Base-by-base conservation (phyloP, 2,329 filamentous ascomycete species). In the Ciborinia camelliae region DNA sequence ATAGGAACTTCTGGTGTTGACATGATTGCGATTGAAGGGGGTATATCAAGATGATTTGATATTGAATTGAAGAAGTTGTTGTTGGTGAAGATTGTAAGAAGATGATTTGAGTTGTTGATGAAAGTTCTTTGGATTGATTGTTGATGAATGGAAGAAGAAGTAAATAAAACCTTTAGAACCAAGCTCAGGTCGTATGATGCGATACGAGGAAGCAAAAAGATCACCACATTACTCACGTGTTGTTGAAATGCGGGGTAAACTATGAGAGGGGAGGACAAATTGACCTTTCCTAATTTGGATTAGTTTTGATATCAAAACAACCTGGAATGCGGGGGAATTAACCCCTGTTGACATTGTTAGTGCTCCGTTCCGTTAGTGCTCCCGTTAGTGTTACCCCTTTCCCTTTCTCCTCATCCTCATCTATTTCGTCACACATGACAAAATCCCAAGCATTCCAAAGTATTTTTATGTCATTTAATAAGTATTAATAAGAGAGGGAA, bases 1-100 rank as follows among this genome's bases (percentile, higher is more conserved):
- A 73, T 70, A 53, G 71, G 70, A 64, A 71, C 68, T 57, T 74
- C 72, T 12, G 68, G 69, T 63, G 71, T 63, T 69, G 73, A 68
- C 73, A 75, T 75, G 71, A 64, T 73, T 72, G 71, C 71, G 39
- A 63, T 10, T 63, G 43, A 61, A 51, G 32, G 9, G 3, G 8
- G 7, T 39, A 10, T 8, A 51, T 48, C n/a, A 37, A 50, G 28
- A 51, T n/a, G 35, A n/a, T 9, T 39, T 37, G 45, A 39, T 28
- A 20, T 28, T 43, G 47, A 14, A 43, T 43, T 54, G n/a, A 26
- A 55, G 28, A 48, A 55, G 32, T 32, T 15, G 37, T 48, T 48
- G 14, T 35, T 35, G 54, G 51, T 54, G 59, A 45, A 55, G 43
- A 32, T 26, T 28, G 32, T 3, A 26, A 35, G 48, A 41, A 54